A percentile compares a stretch with the other conserved stretches of the same genome.
These are phyloP conservation scores for Stentor coeruleus DNA, from an alignment of 73 alveolate species.

Conservation along the genomic window DNA sequence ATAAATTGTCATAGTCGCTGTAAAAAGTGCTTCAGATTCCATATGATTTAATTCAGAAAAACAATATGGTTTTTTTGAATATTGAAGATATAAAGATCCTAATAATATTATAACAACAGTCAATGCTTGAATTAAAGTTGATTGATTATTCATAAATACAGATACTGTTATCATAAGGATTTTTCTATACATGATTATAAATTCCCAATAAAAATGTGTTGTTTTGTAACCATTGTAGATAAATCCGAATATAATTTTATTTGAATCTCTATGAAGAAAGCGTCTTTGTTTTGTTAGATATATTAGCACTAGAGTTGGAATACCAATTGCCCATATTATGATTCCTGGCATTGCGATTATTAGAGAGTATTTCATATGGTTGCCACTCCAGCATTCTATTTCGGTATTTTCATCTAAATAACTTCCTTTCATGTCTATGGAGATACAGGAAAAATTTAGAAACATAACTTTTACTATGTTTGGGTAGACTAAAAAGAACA, in stretches of 20 bases:
- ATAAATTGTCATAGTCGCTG: slow-evolving; percentile 54
- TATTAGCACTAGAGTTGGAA: slow-evolving; percentile 50
- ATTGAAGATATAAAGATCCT: neutral
- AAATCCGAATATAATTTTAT: slow-evolving; percentile 28
- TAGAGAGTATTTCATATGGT: slow-evolving; percentile 6
- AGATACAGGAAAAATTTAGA: neutral
- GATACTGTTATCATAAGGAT: slow-evolving; percentile 39
- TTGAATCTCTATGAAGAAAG: slow-evolving; percentile 20
- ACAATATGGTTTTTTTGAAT: neutral
- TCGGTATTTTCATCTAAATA: slow-evolving; percentile 28
- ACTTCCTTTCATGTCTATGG: slow-evolving; percentile 1
- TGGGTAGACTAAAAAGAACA: slow-evolving; percentile 36
- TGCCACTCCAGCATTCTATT: slow-evolving; percentile 29
- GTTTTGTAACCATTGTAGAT: slow-evolving; percentile 35
- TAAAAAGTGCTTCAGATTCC: neutral
- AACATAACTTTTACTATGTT: slow-evolving; percentile 1
- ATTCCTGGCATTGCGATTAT: slow-evolving; percentile 37
- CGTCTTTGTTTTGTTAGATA: slow-evolving; percentile 30
- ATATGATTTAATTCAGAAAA: neutral
- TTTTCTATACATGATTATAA: slow-evolving; percentile 23
- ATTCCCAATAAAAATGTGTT: slow-evolving; percentile 32
- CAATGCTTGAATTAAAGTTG: neutral
- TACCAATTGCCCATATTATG: slow-evolving; percentile 48
- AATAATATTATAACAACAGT: neutral
- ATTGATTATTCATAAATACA: slow-evolving; percentile 31